These are phyloP conservation scores for Amanita rimosa DNA, from an alignment of 768 basidiomycete species.

Conservation along the genomic window DNA sequence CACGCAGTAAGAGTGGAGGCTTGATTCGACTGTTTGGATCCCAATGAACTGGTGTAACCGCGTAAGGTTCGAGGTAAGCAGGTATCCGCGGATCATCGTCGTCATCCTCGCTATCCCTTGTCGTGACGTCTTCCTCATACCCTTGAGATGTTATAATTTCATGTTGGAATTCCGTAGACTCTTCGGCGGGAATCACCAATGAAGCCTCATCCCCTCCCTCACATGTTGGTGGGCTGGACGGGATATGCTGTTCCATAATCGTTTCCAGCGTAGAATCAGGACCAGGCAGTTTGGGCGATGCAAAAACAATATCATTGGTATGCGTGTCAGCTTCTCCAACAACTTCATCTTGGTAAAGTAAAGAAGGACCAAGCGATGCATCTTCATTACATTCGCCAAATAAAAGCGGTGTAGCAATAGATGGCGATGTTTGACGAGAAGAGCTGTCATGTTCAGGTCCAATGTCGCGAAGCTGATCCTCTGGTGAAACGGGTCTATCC, in stretches of 20 bases:
- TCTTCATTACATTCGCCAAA: neutral
- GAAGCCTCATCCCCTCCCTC: neutral
- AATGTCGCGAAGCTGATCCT: neutral
- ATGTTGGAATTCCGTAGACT: neutral
- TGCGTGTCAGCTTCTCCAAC: slow-evolving; percentile 1
- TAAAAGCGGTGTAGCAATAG: slow-evolving; percentile 4
- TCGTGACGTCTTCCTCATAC: slow-evolving; percentile 20
- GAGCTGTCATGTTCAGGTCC: slow-evolving; percentile 3
- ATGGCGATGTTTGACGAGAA: slow-evolving; percentile 6
- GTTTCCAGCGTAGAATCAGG: neutral
- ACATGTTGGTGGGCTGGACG: neutral
- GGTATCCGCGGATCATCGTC: slow-evolving; percentile 25
- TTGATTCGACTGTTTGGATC: slow-evolving; percentile 43
- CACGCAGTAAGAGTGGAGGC: slow-evolving; percentile 71
- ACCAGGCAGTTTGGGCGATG: neutral
- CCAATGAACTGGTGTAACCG: slow-evolving; percentile 66
- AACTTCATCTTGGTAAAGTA: neutral
- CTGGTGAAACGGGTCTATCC: neutral
- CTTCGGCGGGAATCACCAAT: slow-evolving; percentile 7
- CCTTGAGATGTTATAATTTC: slow-evolving; percentile 2
- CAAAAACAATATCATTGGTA: neutral
- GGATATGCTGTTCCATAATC: neutral
- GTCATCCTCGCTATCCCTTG: slow-evolving; percentile 20
- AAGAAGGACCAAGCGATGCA: neutral
- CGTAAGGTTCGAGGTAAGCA: slow-evolving; percentile 54